A percentile compares a stretch with the other conserved stretches of the same genome.
Conservation (phyloP, 2,329 filamentous ascomycete species). For the Myriangium duriaei region DNA sequence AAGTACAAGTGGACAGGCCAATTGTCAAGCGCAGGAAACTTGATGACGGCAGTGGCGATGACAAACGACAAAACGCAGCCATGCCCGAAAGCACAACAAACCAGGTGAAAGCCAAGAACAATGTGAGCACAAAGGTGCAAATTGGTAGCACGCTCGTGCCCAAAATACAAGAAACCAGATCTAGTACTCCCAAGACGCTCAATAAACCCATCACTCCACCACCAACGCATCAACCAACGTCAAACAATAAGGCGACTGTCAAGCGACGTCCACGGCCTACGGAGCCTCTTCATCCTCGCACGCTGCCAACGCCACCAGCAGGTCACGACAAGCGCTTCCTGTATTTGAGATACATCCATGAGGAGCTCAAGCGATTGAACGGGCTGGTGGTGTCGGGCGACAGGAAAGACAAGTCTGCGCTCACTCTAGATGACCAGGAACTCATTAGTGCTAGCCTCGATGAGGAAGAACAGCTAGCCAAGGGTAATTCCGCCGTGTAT, state of each 20-base stretch:
- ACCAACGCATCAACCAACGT: background rate
- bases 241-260: background rate
- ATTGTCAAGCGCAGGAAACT: slow-evolving; percentile 22
- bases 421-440: slow-evolving; percentile 51
- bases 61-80: background rate
- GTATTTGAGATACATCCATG: slow-evolving; percentile 49
- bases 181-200: slow-evolving; percentile 5
- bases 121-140: background rate
- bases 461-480: slow-evolving; percentile 65
- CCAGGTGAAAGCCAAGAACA: slow-evolving; percentile 13
- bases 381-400: slow-evolving; percentile 43
- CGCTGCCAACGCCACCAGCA: slow-evolving; percentile 41
- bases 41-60: slow-evolving; percentile 14
- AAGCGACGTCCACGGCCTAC: slow-evolving; percentile 1
- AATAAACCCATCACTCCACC: slow-evolving; percentile 13
- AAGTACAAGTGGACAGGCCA: slow-evolving; percentile 1
- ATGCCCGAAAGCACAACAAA: slow-evolving; percentile 10
- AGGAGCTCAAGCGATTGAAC: slow-evolving; percentile 56
- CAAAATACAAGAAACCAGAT: background rate
- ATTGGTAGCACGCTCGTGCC: background rate
- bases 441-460: slow-evolving; percentile 59
- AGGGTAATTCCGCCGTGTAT: slow-evolving; percentile 59
- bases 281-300: slow-evolving; percentile 49
- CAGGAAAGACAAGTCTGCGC: slow-evolving; percentile 38
- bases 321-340: slow-evolving; percentile 22